These are phyloP conservation scores for Aphanomyces euteiches DNA, from an alignment of 352 stramenopile species.

Conservation along the genomic window DNA sequence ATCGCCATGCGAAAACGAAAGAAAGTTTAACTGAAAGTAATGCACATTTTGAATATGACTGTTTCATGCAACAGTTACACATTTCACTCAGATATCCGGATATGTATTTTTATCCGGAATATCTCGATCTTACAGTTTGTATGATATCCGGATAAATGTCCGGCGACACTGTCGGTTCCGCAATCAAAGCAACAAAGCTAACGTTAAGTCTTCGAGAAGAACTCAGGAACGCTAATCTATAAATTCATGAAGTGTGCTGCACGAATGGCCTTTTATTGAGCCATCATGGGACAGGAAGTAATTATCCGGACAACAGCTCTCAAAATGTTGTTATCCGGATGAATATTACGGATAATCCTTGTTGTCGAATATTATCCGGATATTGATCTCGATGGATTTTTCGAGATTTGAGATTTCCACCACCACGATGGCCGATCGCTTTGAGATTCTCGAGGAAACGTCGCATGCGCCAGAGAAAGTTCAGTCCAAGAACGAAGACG, in stretches of 20 bases:
- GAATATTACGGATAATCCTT: not conserved
- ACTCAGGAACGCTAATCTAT: no score
- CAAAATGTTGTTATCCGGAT: no score
- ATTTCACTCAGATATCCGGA: not conserved
- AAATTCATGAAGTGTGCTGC: no score
- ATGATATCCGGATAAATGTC: not conserved
- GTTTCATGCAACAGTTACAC: no score
- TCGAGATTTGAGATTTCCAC: slow-evolving; percentile 15
- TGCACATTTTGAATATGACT: not conserved
- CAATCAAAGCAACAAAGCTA: not conserved
- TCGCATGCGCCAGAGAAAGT: slow-evolving; percentile 54
- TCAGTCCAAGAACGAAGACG: slow-evolving; percentile 32
- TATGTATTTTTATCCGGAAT: not conserved
- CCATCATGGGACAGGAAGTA: no score
- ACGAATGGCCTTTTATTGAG: no score
- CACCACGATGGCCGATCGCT: slow-evolving; percentile 38
- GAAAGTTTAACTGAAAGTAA: slow-evolving; percentile 5
- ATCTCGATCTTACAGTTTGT: not conserved
- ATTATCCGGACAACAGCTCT: no score
- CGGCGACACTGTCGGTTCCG: not conserved
- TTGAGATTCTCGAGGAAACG: slow-evolving; percentile 84
- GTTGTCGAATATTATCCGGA: not conserved
- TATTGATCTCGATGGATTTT: not conserved
- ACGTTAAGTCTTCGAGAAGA: no score
- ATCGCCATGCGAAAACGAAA: slow-evolving; percentile 62